Evolutionary conservation across 116 monocot genomes (phyloP), one percentile per base, ranked within the genome.

Genomic region (Thalassia testudinum): DNA sequence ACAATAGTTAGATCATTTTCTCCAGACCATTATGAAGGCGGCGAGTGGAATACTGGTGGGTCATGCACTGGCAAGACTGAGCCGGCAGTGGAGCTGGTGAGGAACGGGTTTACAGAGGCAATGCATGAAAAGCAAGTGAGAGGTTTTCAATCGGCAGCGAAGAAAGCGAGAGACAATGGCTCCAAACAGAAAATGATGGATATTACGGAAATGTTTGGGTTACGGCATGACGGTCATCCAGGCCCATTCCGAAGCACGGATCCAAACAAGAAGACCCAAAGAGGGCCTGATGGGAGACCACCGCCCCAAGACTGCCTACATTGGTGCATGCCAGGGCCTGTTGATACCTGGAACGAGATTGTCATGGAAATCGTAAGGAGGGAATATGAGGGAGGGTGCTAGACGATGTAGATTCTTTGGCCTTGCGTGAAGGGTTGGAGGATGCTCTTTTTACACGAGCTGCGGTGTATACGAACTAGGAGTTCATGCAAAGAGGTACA

Each of bases 21-120:
- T 0, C 91, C 91, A 0, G 79, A 74, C 58, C 91, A 91, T 53
- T 91, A 91, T 25, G 78, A 78, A 25, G 82, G 74, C 21, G 86
- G 91, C 16, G 69, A 70, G 1, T 91, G 91, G 91, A 91, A 91
- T 62, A 82, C 91, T 0, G 91, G 86, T 5, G 91, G 91, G 5
- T 86, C 91, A 15, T 91, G 91, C 71, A 82, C 76, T 0, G 86
- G 91, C 10, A 76, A 86, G 57, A 56, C 34, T 1, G 49, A 8
- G 20, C 91, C 91, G 1, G 71, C 66, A 13, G 51, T 18, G 7
- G 62, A 71, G 57, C 16, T 78, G 21, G 78, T 71, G 19, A 64
- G 63, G 54, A 78, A 76, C 62, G 78, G 49, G n/a, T 77, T 79
- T 50, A 91, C 86, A 0, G 71, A 76, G 40, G 60, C 23, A 19